Conservation (phyloP, 31 red algal genomes). For the Pterothamnion heteromorphum region DNA sequence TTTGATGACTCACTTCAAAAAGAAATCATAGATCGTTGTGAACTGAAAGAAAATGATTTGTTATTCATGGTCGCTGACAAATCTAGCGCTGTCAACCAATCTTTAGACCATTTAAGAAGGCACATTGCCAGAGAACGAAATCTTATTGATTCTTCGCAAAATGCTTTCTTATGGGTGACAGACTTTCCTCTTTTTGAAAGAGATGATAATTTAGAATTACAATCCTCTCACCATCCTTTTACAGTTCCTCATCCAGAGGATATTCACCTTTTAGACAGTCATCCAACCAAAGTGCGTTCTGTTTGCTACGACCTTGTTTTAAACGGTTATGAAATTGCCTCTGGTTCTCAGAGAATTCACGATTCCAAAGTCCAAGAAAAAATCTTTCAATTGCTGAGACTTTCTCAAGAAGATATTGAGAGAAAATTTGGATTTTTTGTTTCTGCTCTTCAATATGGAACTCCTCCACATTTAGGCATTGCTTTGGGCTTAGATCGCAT, state of each 20-base stretch:
- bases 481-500: constrained; percentile 95
- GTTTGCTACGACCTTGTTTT: constrained; percentile 94
- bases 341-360: constrained; percentile 92
- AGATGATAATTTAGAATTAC: constrained; percentile 58
- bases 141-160: constrained; percentile 45
- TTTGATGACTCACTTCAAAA: constrained; percentile 38
- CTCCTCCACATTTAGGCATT: constrained; percentile 96
- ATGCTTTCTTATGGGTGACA: constrained; percentile 83
- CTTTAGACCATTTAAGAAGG: constrained; percentile 74
- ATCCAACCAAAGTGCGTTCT: constrained; percentile 37
- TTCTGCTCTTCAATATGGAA: constrained; percentile 81
- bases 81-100: constrained; percentile 58
- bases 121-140: not conserved
- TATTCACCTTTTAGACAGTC: constrained; percentile 54
- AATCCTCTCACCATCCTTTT: constrained; percentile 89
- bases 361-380: constrained; percentile 69
- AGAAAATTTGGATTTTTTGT: constrained; percentile 97
- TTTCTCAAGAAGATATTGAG: constrained; percentile 65
- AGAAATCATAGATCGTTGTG: not conserved
- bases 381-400: constrained; percentile 68
- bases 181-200: constrained; percentile 93
- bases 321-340: constrained; percentile 95
- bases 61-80: constrained; percentile 69
- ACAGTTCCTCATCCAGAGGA: constrained; percentile 70
- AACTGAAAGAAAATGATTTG: constrained; percentile 57